Percentiles rank a stretch among this genome's conserved stretches.
Conservation (phyloP, 495 filamentous ascomycete species). For the Xylaria acuta region DNA sequence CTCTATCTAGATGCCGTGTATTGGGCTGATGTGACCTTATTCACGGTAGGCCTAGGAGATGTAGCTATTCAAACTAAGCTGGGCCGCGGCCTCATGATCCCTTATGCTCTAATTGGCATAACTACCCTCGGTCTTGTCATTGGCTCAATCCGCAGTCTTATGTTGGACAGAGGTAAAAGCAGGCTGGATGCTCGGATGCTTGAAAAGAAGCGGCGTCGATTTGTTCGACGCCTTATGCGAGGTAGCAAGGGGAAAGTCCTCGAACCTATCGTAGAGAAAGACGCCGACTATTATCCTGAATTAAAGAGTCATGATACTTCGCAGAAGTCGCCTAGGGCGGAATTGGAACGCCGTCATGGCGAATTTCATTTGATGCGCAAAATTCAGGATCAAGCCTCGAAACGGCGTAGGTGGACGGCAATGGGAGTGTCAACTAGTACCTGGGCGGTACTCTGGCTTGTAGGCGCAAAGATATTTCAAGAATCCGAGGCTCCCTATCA, state of each 20-base stretch:
- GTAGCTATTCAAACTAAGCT: conserved; percentile 60
- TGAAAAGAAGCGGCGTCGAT: conserved; percentile 68
- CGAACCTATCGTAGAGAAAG: conserved; percentile 50
- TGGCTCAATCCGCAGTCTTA: conserved; percentile 79
- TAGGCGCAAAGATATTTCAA: conserved; percentile 77
- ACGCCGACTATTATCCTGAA: conserved; percentile 26
- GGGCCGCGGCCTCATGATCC: conserved; percentile 74
- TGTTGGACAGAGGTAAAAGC: conserved; percentile 75
- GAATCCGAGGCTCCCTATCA: conserved; percentile 51
- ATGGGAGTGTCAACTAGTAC: conserved; percentile 66
- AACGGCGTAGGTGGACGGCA: conserved; percentile 70
- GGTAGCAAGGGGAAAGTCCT: conserved; percentile 58
- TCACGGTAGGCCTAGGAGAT: conserved; percentile 84
- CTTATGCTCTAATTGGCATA: conserved; percentile 81
- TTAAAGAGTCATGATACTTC: conserved; percentile 4
- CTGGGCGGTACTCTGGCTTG: conserved; percentile 78
- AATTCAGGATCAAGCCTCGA: conserved; percentile 69
- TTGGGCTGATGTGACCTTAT: conserved; percentile 82
- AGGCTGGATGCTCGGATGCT: conserved; percentile 72
- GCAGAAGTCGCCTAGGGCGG: conserved; percentile 40
- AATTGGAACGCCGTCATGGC: conserved; percentile 67
- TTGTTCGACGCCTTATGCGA: conserved; percentile 57
- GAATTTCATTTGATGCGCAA: conserved; percentile 87
- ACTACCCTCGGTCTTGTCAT: conserved; percentile 84
- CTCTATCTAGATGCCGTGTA: conserved; percentile 79